Conservation (phyloP, 129 eudicot genomes). For the Ambrosia artemisiifolia region DNA sequence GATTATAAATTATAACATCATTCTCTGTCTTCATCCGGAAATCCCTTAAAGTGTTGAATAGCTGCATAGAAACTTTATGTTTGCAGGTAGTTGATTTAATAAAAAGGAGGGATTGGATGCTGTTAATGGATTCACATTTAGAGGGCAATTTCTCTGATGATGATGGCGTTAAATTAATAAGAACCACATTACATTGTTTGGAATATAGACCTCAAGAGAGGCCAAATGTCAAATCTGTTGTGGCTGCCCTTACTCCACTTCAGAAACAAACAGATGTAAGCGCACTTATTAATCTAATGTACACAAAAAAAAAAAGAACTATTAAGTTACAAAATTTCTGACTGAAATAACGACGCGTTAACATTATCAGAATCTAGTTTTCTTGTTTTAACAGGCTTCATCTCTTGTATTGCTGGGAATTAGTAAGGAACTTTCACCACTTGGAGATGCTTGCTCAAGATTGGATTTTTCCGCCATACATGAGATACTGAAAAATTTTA, state of each 20-base stretch:
- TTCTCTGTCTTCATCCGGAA: background rate
- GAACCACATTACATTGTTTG: slow-evolving; percentile 77
- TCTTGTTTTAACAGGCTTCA: slow-evolving; percentile 51
- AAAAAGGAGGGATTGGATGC: slow-evolving; percentile 60
- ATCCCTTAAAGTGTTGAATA: background rate
- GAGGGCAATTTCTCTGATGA: slow-evolving; percentile 83
- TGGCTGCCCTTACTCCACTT: slow-evolving; percentile 64
- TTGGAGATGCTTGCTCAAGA: slow-evolving; percentile 79
- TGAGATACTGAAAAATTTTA: slow-evolving; percentile 59
- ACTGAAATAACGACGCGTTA: background rate
- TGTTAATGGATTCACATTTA: slow-evolving; percentile 81
- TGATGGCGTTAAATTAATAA: slow-evolving; percentile 71
- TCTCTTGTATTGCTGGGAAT: slow-evolving; percentile 67
- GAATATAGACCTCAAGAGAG: slow-evolving; percentile 80
- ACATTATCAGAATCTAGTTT: background rate
- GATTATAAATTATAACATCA: background rate
- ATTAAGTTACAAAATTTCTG: background rate
- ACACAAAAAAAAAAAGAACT: background rate
- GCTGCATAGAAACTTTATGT: background rate
- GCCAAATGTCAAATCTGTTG: slow-evolving; percentile 69
- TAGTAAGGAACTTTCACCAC: slow-evolving; percentile 41
- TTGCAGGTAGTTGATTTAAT: slow-evolving; percentile 81
- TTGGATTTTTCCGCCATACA: slow-evolving; percentile 83
- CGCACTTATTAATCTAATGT: background rate
- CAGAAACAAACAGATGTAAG: slow-evolving; percentile 79